phyloP scores from a whole-genome alignment of 2,329 filamentous ascomycete species.

The Emmonsiellopsis sp. region DNA sequence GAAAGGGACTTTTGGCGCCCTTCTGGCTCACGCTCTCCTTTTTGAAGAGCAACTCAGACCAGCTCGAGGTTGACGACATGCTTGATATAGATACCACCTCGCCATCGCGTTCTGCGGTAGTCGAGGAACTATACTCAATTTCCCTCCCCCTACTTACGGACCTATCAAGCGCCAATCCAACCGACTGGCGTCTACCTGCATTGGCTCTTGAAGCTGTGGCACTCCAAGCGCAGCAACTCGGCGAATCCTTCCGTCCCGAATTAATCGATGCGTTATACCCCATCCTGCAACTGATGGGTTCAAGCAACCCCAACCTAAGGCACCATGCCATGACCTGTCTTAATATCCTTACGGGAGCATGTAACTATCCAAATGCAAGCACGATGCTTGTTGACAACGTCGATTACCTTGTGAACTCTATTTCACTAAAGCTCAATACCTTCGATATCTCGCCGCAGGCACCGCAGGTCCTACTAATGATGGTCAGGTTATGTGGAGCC shows the following conservation, averaged over 20 bases:
- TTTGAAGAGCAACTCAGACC: slow-evolving; percentile 47
- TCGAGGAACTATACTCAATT: slow-evolving; percentile 36
- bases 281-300: slow-evolving; percentile 78
- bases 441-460: slow-evolving; percentile 88
- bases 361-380: slow-evolving; percentile 63
- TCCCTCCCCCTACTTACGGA: slow-evolving; percentile 33
- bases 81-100: slow-evolving; percentile 42
- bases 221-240: slow-evolving; percentile 60
- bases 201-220: slow-evolving; percentile 74
- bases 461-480: slow-evolving; percentile 85
- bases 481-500: slow-evolving; percentile 79
- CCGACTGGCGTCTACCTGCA: slow-evolving; percentile 65
- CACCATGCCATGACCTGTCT: slow-evolving; percentile 74
- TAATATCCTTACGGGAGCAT: slow-evolving; percentile 67
- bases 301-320: slow-evolving; percentile 56
- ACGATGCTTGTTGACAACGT: slow-evolving; percentile 81
- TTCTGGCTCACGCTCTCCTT: slow-evolving; percentile 75
- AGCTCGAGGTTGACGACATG: slow-evolving; percentile 54
- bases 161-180: slow-evolving; percentile 24
- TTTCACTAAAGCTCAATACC: slow-evolving; percentile 79
- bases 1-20: slow-evolving; percentile 54
- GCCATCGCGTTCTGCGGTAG: slow-evolving; percentile 21
- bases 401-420: slow-evolving; percentile 91
- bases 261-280: slow-evolving; percentile 88
- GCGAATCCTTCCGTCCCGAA: slow-evolving; percentile 65